phyloP scores from a whole-genome alignment of 2,329 filamentous ascomycete species.

The Emergomyces pasteurianus region DNA sequence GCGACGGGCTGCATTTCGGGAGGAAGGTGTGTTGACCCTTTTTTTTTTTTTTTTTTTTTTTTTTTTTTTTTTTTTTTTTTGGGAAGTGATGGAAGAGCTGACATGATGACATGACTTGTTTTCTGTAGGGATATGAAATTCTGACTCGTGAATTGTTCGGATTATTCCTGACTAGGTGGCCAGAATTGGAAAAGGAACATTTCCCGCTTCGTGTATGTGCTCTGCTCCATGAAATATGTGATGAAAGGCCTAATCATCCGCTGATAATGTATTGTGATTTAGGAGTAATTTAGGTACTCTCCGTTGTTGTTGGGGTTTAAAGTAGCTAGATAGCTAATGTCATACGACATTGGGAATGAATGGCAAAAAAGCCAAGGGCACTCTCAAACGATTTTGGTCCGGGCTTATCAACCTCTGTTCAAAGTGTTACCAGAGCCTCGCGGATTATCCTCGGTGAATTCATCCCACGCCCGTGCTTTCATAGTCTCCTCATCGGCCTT shows the following conservation, averaged over 20 bases:
- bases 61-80: neutral
- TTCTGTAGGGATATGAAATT: slow-evolving; percentile 10
- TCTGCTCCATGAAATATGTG: neutral
- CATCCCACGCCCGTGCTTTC: slow-evolving; percentile 92
- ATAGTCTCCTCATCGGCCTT: slow-evolving; percentile 79
- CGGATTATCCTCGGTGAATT: slow-evolving; percentile 81
- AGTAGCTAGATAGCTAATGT: neutral
- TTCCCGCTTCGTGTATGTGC: slow-evolving; percentile 7
- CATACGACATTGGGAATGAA: neutral
- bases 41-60: neutral
- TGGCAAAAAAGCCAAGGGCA: neutral
- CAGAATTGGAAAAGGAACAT: slow-evolving; percentile 11
- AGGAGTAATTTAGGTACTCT: neutral
- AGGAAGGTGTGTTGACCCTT: slow-evolving; percentile 6
- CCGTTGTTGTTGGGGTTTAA: neutral
- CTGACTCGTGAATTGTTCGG: slow-evolving; percentile 10
- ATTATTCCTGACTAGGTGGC: slow-evolving; percentile 11
- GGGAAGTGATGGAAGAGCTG: neutral
- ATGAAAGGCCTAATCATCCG: neutral
- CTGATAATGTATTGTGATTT: neutral
- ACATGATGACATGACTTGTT: neutral
- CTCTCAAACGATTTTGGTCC: neutral
- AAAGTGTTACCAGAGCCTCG: slow-evolving; percentile 45
- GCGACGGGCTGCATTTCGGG: too few species aligned
- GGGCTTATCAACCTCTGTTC: slow-evolving; percentile 31